phyloP scores from a whole-genome alignment of 2,329 filamentous ascomycete species.

The Penicillium sp. region DNA sequence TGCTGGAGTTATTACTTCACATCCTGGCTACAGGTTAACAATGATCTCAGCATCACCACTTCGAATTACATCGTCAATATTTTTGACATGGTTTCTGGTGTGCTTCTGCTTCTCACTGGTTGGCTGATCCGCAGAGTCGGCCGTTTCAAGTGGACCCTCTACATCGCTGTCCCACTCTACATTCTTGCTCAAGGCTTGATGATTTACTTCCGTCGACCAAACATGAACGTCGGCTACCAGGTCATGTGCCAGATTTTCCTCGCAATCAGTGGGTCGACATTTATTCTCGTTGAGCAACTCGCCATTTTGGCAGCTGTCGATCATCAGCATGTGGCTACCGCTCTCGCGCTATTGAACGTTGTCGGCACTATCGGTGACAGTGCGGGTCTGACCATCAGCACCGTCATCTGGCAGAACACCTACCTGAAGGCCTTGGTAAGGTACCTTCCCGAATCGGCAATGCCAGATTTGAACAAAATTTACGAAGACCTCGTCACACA shows the following conservation, averaged over 20 bases:
- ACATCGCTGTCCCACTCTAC: conserved; percentile 55
- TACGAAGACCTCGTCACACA: conserved; percentile 44
- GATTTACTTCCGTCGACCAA: conserved; percentile 54
- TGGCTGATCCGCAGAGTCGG: conserved; percentile 52
- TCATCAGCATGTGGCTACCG: conserved; percentile 57
- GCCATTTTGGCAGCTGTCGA: conserved; percentile 55
- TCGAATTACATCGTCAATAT: conserved; percentile 49
- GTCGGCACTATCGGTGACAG: conserved; percentile 57
- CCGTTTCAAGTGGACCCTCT: conserved; percentile 55
- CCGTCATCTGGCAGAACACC: conserved; percentile 61
- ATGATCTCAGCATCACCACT: conserved; percentile 31
- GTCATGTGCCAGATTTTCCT: conserved; percentile 62
- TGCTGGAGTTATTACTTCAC: conserved; percentile 34
- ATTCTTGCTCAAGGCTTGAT: conserved; percentile 56
- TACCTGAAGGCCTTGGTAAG: conserved; percentile 51
- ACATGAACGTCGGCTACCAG: conserved; percentile 53
- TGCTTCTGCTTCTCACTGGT: conserved; percentile 57
- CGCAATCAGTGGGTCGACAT: conserved; percentile 53
- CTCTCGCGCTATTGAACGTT: conserved; percentile 57
- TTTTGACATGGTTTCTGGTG: conserved; percentile 55
- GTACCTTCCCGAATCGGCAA: conserved; percentile 43
- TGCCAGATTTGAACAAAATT: conserved; percentile 40
- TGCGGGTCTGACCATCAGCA: conserved; percentile 56
- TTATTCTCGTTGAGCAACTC: conserved; percentile 57
- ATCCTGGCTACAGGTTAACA: conserved; percentile 28